Conservation (phyloP, 768 basidiomycete genomes). For the Tricholoma furcatifolium region DNA sequence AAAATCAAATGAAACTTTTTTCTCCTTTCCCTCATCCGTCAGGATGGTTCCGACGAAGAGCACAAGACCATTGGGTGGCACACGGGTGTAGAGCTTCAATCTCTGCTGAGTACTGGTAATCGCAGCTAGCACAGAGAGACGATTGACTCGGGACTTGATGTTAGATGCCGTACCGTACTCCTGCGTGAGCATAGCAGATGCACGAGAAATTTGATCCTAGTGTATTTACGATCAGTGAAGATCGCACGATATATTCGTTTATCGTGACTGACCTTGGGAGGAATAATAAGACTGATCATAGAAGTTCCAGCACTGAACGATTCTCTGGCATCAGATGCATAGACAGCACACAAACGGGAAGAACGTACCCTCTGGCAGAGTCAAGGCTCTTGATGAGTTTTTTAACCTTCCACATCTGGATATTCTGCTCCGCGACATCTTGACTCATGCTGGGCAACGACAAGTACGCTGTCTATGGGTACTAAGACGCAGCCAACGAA, state of each 20-base stretch:
- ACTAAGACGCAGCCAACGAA: conserved; percentile 26
- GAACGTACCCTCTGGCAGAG: conserved; percentile 77
- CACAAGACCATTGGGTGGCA: conserved; percentile 95
- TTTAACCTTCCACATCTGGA: conserved; percentile 98
- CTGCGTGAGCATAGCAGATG: conserved; percentile 94
- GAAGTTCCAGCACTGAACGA: conserved; percentile 83
- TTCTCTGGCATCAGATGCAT: conserved; percentile 22
- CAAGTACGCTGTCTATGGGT: conserved; percentile 28
- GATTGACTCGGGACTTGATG: conserved; percentile 98
- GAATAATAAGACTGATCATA: conserved; percentile 98
- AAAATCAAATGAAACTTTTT: conserved; percentile 98
- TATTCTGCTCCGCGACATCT: conserved; percentile 89
- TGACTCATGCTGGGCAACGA: conserved; percentile 67
- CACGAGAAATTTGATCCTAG: conserved; percentile 92
- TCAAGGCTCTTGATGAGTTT: conserved; percentile 99
- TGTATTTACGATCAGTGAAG: conserved; percentile 8
- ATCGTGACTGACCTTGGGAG: conserved; percentile 70
- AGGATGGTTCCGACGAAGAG: conserved; percentile 98
- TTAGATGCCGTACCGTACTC: conserved; percentile 99
- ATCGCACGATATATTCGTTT: conserved; percentile 9
- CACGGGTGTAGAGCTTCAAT: conserved; percentile 93
- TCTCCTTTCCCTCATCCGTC: conserved; percentile 99
- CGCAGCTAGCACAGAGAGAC: conserved; percentile 94
- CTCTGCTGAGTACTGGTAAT: conserved; percentile 98
- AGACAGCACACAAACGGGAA: conserved; percentile 6